Evolutionary conservation across 345 rosid genomes (phyloP), one percentile per base, ranked within the genome.

Genomic region (Ceriops zippeliana): DNA sequence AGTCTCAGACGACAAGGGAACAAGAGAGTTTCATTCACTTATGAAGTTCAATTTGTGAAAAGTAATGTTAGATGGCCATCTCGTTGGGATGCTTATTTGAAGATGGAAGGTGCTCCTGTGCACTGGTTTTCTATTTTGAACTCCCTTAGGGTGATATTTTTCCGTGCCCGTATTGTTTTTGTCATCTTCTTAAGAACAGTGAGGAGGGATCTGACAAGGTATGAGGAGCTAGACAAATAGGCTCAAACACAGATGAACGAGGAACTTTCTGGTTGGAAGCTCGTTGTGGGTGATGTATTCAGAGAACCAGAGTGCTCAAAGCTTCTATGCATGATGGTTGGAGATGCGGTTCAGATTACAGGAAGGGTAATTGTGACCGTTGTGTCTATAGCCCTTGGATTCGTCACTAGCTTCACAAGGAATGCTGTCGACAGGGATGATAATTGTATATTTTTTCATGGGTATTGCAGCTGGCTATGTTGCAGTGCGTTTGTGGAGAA

Each of bases 211-310:
- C 79, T 89, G 85, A 89, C 96, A 51, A 83, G 87, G 80, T 87
- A 87, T 61, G 96, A 87, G 80, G 96, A 90, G 32, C 70, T 86
- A 69, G 96, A 90, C 82, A 87, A 87, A 75, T 90, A 89, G 78
- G 87, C 92, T 52, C 92, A 87, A 73, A 89, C 96, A 63, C 96
- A 87, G 81, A 87, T 87, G 90, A 89, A 87, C 26, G 96, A 87
- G 80, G 96, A 89, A 82, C 92, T 89, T 66, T 84, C 96, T 58
- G 90, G 92, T 34, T 89, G 96, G 96, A 89, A 89, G 81, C 92
- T 89, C 80, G 92, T 89, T 67, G 96, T 87, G 1, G 96, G 96
- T 64, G 96, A 90, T 78, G 92, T 90, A 65, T 90, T 90, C 70
- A 87, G 96, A 81, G 92, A 87, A 79, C 96, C 96, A 49, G 88